Evolutionary conservation across 2,329 filamentous ascomycete species (phyloP).

Genomic region (Magnaporthiopsis rhizophila): DNA sequence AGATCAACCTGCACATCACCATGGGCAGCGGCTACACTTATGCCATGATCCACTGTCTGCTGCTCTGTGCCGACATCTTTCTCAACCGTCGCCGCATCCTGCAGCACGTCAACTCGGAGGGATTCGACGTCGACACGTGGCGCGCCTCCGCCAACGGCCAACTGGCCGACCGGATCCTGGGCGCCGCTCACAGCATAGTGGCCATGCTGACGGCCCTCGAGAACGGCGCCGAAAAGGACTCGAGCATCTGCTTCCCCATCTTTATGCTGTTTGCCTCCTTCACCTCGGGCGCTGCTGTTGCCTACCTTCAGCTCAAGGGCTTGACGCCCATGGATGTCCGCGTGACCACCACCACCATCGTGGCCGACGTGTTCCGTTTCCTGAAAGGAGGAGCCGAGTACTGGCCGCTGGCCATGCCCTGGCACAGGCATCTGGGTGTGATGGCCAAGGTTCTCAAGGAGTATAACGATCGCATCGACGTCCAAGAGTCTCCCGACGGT

Average conservation of each 20-base stretch:
- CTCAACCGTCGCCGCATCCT: conserved; percentile 52
- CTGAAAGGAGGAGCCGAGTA: conserved; percentile 51
- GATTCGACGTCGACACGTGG: conserved; percentile 46
- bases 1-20: conserved; percentile 55
- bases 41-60: conserved; percentile 53
- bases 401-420: conserved; percentile 52
- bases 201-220: conserved; percentile 48
- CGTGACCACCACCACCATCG: conserved; percentile 49
- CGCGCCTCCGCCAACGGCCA: conserved; percentile 38
- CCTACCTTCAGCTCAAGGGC: conserved; percentile 55
- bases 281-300: conserved; percentile 51
- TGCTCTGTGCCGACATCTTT: conserved; percentile 54
- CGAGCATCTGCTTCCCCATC: conserved; percentile 52
- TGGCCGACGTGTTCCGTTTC: conserved; percentile 50
- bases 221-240: conserved; percentile 47
- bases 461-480: conserved; percentile 31
- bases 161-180: conserved; percentile 47
- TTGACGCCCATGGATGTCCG: conserved; percentile 47
- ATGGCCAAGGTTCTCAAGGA: conserved; percentile 55
- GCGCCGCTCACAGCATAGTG: conserved; percentile 51
- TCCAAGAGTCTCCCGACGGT: conserved; percentile 25
- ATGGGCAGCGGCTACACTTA: conserved; percentile 57
- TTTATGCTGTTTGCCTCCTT: conserved; percentile 58
- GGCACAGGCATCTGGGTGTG: conserved; percentile 51
- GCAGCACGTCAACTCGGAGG: conserved; percentile 45